Conservation (phyloP, 2,329 filamentous ascomycete genomes). For the Thielaviopsis populi region DNA sequence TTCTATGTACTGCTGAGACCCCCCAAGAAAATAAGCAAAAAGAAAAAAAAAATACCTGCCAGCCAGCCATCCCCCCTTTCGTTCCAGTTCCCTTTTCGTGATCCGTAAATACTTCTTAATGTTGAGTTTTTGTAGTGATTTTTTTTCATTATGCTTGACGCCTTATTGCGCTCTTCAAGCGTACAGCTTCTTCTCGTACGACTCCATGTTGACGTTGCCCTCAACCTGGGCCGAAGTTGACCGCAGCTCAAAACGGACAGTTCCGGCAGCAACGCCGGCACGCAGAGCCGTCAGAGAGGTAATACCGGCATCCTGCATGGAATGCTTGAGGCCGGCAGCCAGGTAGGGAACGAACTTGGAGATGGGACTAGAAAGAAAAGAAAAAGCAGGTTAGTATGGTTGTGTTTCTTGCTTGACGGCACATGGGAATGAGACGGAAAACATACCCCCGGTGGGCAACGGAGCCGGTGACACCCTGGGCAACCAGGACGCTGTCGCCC, state of each 20-base stretch:
- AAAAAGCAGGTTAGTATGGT: constrained; percentile 22
- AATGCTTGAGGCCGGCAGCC: constrained; percentile 90
- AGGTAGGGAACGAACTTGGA: constrained; percentile 95
- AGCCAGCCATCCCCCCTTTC: background rate
- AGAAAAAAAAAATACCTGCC: background rate
- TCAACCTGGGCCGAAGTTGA: constrained; percentile 91
- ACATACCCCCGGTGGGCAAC: constrained; percentile 58
- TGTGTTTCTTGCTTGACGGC: background rate
- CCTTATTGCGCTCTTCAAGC: constrained; percentile 38
- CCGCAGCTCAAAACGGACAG: constrained; percentile 80
- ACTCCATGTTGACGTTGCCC: constrained; percentile 96
- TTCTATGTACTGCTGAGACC: constrained; percentile 8
- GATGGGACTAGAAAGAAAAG: constrained; percentile 44
- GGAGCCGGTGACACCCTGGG: constrained; percentile 84
- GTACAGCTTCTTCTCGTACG: constrained; percentile 99
- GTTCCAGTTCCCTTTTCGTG: background rate
- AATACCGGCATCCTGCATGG: constrained; percentile 85
- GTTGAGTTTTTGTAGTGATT: background rate
- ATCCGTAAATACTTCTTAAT: background rate
- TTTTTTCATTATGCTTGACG: background rate
- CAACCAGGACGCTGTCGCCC: constrained; percentile 84
- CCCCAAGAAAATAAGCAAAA: background rate
- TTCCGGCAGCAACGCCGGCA: constrained; percentile 55
- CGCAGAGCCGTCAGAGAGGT: constrained; percentile 67
- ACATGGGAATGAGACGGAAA: background rate